Conservation (phyloP, 208 protist genomes). For the Phytomonas francai region DNA sequence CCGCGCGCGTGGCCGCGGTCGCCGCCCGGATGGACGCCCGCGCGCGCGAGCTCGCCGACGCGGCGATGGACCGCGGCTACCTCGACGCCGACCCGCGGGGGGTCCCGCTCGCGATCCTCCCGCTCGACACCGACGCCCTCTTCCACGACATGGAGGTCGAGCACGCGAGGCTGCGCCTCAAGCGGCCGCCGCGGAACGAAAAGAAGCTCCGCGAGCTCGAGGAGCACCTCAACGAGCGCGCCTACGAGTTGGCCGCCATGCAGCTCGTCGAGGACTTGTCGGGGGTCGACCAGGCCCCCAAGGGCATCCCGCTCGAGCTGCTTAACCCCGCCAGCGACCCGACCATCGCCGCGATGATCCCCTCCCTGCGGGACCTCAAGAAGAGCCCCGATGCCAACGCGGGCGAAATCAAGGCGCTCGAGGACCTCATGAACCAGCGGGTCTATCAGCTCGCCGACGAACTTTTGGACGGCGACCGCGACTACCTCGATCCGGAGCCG, state of each 20-base stretch:
- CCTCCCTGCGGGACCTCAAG: slow-evolving; percentile 58
- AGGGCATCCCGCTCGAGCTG: slow-evolving; percentile 29
- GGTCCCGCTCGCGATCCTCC: slow-evolving; percentile 39
- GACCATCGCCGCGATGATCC: slow-evolving; percentile 46
- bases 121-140: slow-evolving; percentile 32
- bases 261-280: slow-evolving; percentile 26
- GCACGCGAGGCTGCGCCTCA: slow-evolving; percentile 50
- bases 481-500: slow-evolving; percentile 59
- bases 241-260: slow-evolving; percentile 62
- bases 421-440: slow-evolving; percentile 40
- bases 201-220: not conserved
- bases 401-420: slow-evolving; percentile 26
- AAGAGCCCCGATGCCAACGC: slow-evolving; percentile 25
- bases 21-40: slow-evolving; percentile 56
- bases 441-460: slow-evolving; percentile 36
- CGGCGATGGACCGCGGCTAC: slow-evolving; percentile 50
- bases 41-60: slow-evolving; percentile 37
- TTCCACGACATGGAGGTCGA: slow-evolving; percentile 63
- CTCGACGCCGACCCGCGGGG: slow-evolving; percentile 64
- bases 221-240: slow-evolving; percentile 10
- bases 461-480: slow-evolving; percentile 61
- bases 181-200: slow-evolving; percentile 45
- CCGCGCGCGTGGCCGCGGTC: slow-evolving; percentile 27
- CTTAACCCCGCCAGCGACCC: slow-evolving; percentile 21
- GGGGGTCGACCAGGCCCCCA: slow-evolving; percentile 17